Conservation (phyloP, 495 filamentous ascomycete genomes). For the Neurospora sp. region DNA sequence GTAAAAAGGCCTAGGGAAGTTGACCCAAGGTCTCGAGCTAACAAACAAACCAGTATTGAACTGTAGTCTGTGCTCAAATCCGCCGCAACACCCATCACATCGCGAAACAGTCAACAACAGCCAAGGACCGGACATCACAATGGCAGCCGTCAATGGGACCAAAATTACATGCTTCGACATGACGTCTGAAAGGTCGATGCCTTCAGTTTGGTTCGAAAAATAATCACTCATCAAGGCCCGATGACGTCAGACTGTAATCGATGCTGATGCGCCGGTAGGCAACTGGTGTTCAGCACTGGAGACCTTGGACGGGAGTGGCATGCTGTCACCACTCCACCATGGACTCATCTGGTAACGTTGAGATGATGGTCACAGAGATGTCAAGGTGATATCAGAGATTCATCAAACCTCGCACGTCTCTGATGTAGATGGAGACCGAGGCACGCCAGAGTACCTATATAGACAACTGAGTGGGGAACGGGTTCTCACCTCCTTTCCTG, state of each 20-base stretch:
- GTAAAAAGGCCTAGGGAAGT: no score
- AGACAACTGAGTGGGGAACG: background rate
- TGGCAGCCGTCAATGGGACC: background rate
- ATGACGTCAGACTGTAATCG: background rate
- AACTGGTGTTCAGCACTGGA: background rate
- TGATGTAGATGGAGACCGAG: background rate
- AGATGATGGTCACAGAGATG: background rate
- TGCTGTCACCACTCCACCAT: background rate
- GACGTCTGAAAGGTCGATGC: background rate
- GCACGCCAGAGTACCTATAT: background rate
- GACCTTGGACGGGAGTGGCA: background rate
- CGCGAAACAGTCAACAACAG: background rate
- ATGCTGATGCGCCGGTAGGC: background rate
- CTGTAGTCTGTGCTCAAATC: no score
- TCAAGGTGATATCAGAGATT: background rate
- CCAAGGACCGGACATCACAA: background rate
- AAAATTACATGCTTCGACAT: background rate
- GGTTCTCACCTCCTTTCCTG: background rate
- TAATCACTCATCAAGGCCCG: background rate
- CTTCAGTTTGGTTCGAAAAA: background rate
- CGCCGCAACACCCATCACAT: background rate
- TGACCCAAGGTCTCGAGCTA: no score
- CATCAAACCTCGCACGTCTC: background rate
- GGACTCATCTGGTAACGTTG: background rate
- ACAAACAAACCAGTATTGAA: no score